Evolutionary conservation across 495 filamentous ascomycete genomes (phyloP), one percentile per base, ranked within the genome.

Genomic region (Glarea lozoyensis): DNA sequence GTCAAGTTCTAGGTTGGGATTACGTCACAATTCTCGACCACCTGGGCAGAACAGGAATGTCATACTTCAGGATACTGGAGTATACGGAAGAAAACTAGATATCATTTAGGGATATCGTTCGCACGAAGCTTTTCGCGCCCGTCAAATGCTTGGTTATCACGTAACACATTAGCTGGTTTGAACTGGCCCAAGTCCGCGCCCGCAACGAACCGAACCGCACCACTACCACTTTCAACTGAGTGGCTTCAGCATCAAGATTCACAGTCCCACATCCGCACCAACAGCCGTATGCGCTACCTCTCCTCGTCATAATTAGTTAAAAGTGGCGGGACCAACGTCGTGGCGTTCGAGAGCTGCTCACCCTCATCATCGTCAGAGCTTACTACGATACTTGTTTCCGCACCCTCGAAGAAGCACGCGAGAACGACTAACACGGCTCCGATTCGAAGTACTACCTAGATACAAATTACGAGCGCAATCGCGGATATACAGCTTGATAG

Each of bases 401-500:
- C 29, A 45, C 17, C 36, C 52, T 29, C 45, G 45, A 22, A 51
- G 43, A 22, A 33, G 11, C 15, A 40, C 43, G 12, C 76, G 77
- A 49, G 72, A 73, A 22, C 72, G 67, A 25, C 67, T 90, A 27
- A 72, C 77, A 47, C 64, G 68, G 37, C 72, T 94, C 60, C 82
- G 78, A 39, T 71, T 82, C 72, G 76, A 86, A 50, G 81, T 72
- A n/a, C 61, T 93, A 25, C 81, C 86, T 30, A 66, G 70, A 33
- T 75, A 86, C 47, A 79, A 76, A 45, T 73, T 75, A 50, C 71
- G 74, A 20, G 65, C 84, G 3, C 86, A 92, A 55, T 78, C 82
- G 39, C 72, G 79, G 40, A 73, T 94, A 40, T 90, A 88, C 60
- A 66, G 69, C 12, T 85, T 81, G 52, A 70, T 93, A 33, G 59